Conservation (phyloP, 805 yeast species). For the Saturnispora halmiae region DNA sequence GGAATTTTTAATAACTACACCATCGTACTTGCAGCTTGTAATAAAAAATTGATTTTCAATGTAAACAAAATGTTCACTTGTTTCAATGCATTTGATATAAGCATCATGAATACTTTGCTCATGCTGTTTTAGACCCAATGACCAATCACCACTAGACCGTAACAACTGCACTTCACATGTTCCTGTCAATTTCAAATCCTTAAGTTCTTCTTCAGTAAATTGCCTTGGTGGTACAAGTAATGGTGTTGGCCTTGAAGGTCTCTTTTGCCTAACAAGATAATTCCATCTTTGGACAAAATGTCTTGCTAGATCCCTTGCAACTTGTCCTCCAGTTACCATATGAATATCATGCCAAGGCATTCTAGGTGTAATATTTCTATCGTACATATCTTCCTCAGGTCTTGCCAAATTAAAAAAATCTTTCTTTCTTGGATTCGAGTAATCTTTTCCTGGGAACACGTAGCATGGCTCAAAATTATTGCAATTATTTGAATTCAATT, state of each 20-base stretch:
- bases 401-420: slow-evolving; percentile 75
- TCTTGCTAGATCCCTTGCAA: slow-evolving; percentile 85
- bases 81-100: slow-evolving; percentile 79
- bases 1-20: slow-evolving; percentile 73
- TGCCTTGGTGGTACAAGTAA: slow-evolving; percentile 88
- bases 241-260: slow-evolving; percentile 93
- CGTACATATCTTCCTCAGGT: slow-evolving; percentile 89
- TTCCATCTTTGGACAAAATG: slow-evolving; percentile 99
- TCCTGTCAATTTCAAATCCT: slow-evolving; percentile 55
- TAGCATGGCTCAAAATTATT: slow-evolving; percentile 36
- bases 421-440: slow-evolving; percentile 87
- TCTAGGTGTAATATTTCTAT: slow-evolving; percentile 69
- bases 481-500: slow-evolving; percentile 12
- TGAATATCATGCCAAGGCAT: slow-evolving; percentile 99
- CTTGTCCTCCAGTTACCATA: slow-evolving; percentile 89
- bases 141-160: slow-evolving; percentile 90
- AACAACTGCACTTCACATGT: slow-evolving; percentile 87
- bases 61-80: slow-evolving; percentile 86
- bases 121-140: slow-evolving; percentile 73
- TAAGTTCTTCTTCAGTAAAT: slow-evolving; percentile 61
- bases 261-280: slow-evolving; percentile 79
- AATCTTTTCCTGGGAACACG: slow-evolving; percentile 92
- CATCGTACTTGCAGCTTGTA: slow-evolving; percentile 80
- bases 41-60: slow-evolving; percentile 94
- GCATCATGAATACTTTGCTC: slow-evolving; percentile 92